These are phyloP conservation scores for Sicyos baderoa DNA, from an alignment of 306 rosid species.

Conservation along the genomic window DNA sequence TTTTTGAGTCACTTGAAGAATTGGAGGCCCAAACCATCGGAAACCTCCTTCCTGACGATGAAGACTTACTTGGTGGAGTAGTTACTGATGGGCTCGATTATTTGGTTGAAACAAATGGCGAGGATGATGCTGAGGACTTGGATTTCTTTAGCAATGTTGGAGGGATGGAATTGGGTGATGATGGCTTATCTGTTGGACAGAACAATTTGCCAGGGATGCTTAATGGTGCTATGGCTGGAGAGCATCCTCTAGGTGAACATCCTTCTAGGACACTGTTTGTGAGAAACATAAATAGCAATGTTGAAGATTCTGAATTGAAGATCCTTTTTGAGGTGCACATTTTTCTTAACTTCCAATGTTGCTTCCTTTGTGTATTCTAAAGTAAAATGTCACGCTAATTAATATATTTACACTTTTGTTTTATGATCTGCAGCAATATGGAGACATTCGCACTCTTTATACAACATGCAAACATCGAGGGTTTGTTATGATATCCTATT, in stretches of 20 bases:
- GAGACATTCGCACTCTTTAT: slow-evolving; percentile 35
- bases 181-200: slow-evolving; percentile 25
- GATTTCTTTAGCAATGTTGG: slow-evolving; percentile 41
- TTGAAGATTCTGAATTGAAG: slow-evolving; percentile 40
- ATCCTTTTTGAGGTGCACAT: slow-evolving; percentile 36
- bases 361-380: slow-evolving; percentile 9
- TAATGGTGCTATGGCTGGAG: slow-evolving; percentile 31
- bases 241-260: slow-evolving; percentile 40
- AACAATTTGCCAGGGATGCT: slow-evolving; percentile 17
- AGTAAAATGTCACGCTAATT: background rate
- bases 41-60: slow-evolving; percentile 40
- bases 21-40: slow-evolving; percentile 44
- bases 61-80: slow-evolving; percentile 37
- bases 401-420: background rate
- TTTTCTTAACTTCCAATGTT: background rate
- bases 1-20: slow-evolving; percentile 38
- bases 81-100: slow-evolving; percentile 33
- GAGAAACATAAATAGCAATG: slow-evolving; percentile 41
- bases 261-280: slow-evolving; percentile 43
- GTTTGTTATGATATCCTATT: slow-evolving; percentile 42
- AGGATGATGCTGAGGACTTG: slow-evolving; percentile 37
- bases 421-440: slow-evolving; percentile 32
- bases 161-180: slow-evolving; percentile 46
- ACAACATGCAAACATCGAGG: slow-evolving; percentile 46
- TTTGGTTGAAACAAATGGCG: slow-evolving; percentile 23